Base-by-base conservation (phyloP, 768 basidiomycete species). In the Boletus subcaerulescens region DNA sequence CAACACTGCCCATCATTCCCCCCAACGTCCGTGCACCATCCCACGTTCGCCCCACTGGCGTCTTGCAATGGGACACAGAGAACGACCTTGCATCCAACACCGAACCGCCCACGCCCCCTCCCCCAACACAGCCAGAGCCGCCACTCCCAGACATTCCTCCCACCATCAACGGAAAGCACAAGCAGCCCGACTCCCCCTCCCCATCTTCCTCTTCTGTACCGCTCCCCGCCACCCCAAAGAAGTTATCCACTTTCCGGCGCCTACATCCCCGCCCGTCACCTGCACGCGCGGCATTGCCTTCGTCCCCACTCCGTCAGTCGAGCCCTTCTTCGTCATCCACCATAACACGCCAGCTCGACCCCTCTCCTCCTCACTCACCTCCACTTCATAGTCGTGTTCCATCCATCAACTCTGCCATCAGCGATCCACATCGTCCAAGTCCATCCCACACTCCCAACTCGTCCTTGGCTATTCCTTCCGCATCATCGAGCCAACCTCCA, bases 181-280 rank as follows among this genome's bases (percentile, higher is more conserved):
- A 24, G 24, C 24, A 24, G 24, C 57, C 58, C 49, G 33, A 54
- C 22, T 35, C 51, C 2, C 58, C 50, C 22, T 35, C 51, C 2
- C 58, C 50, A 8, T 51, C 60, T 6, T 51, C 60, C 31, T 58
- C 65, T 29, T 51, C 43, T 26, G 31, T 52, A 4, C 52, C 52
- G 3, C 41, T 55, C 17, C 61, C 47, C 13, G 12, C 40, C 32
- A 36, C 35, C 22, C 46, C 53, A 0, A 64, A 49, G 44, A 81
- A 74, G 57, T 60, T 74, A 3, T 79, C 83, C 1, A 82, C 81
- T 0, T 83, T 84, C 64, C 76, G 83, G 26, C 80, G 76, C 45
- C 62, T 85, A 18, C 79, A 79, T 22, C 68, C 75, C 38, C 67
- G 71, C 55, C 68, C 31, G 14, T 65, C 54, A 44, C 45, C 64